phyloP scores from a whole-genome alignment of 2,329 filamentous ascomycete genomes.

The Ascochyta clinopodiicola region DNA sequence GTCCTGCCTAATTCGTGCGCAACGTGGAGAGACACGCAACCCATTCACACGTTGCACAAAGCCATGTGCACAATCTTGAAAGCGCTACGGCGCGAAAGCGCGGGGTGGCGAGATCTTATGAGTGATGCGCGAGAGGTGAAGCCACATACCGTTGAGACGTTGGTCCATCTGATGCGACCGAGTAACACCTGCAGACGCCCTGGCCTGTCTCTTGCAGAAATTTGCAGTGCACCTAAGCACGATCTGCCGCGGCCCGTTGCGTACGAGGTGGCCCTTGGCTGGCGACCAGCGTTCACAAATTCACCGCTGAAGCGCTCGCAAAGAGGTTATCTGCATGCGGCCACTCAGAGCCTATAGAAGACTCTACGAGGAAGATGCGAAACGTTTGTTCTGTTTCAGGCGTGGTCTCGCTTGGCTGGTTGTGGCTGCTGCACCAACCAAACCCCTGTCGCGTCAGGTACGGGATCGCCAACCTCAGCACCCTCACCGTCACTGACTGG shows the following conservation, averaged over 20 bases:
- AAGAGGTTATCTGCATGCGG: constrained; percentile 21
- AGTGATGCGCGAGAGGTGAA: constrained; percentile 5
- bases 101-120: not conserved
- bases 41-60: constrained; percentile 9
- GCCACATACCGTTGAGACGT: constrained; percentile 7
- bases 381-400: constrained; percentile 16
- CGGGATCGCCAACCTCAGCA: constrained; percentile 38
- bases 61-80: constrained; percentile 1
- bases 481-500: constrained; percentile 36
- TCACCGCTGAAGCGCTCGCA: constrained; percentile 37
- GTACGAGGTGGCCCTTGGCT: constrained; percentile 25
- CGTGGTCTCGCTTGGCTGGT: constrained; percentile 23
- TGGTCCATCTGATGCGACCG: constrained; percentile 14
- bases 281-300: constrained; percentile 24
- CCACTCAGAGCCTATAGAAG: constrained; percentile 35
- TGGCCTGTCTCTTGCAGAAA: constrained; percentile 9
- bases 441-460: constrained; percentile 29
- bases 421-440: constrained; percentile 35
- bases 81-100: not conserved
- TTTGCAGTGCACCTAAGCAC: constrained; percentile 25
- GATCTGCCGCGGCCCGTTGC: constrained; percentile 37
- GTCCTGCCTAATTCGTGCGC: constrained; percentile 1
- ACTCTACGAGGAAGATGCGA: constrained; percentile 10
- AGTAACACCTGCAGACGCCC: constrained; percentile 15
- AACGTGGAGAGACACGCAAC: constrained; percentile 16